A percentile compares a stretch with the other conserved stretches of the same genome.
phyloP scores from a whole-genome alignment of 2,329 filamentous ascomycete genomes.

The Fusarium sp. region DNA sequence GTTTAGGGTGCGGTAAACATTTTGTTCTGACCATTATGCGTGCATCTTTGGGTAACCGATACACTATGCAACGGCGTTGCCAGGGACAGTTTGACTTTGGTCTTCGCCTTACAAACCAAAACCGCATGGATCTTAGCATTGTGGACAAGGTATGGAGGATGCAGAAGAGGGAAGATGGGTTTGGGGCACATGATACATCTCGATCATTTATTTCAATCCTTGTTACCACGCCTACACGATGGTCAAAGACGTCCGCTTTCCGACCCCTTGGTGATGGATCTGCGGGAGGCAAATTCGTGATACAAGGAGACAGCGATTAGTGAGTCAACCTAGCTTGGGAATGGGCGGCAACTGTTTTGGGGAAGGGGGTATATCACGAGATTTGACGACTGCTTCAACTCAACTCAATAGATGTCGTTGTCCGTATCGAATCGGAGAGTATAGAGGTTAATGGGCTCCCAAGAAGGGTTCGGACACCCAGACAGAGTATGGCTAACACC shows the following conservation, averaged over 20 bases:
- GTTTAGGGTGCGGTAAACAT: constrained; percentile 36
- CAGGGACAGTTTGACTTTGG: constrained; percentile 15
- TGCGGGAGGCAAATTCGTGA: constrained; percentile 29
- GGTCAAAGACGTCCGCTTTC: constrained; percentile 25
- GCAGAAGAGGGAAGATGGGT: constrained; percentile 9
- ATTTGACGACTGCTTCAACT: constrained; percentile 33
- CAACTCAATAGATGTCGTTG: constrained; percentile 25
- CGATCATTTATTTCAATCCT: constrained; percentile 26
- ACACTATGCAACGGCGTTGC: constrained; percentile 29
- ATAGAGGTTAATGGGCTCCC: constrained; percentile 27
- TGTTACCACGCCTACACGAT: constrained; percentile 25
- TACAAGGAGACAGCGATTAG: constrained; percentile 10
- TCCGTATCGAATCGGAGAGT: constrained; percentile 7
- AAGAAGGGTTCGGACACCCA: constrained; percentile 18
- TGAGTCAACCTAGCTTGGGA: constrained; percentile 30
- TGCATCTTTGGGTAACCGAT: constrained; percentile 39
- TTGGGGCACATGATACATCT: constrained; percentile 15
- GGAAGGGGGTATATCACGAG: constrained; percentile 36
- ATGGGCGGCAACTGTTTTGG: constrained; percentile 17
- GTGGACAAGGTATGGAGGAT: constrained; percentile 6
- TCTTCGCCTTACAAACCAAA: constrained; percentile 19
- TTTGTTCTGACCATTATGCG: constrained; percentile 33
- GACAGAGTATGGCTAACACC: constrained; percentile 14
- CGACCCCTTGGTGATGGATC: constrained; percentile 17
- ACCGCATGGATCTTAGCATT: constrained; percentile 25